Evolutionary conservation across 208 protist genomes (phyloP), one percentile per base, ranked within the genome.

Genomic region (Trypanosoma vivax): DNA sequence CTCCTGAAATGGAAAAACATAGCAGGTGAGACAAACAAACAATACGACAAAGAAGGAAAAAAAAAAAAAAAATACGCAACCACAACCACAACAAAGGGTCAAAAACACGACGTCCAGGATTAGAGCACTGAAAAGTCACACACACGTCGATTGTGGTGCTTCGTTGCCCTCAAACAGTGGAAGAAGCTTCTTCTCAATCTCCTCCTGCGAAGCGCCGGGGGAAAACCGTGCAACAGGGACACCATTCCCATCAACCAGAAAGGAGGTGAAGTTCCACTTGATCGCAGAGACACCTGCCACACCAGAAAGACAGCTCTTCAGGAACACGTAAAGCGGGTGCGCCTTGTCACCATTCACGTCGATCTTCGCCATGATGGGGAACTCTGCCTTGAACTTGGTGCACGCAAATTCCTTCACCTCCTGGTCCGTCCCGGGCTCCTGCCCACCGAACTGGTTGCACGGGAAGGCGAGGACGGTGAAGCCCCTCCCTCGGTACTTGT

Each of bases 181-280:
- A 45, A 75, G 2, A 28, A 90, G 57, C 38, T 79, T 58, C 66
- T 82, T 73, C 52, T 83, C 83, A 47, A 90, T 86, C 35, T 80
- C 66, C 0, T 60, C 40, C 10, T 50, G 39, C 11, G 37, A 70
- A 5, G 78, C 62, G 14, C 83, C 83, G 23, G 83, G 83, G 0
- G 83, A 76, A 55, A 76, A 88, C 4, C 88, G 83, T 47, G 60
- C 45, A 57, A 89, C 75, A 10, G 79, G 66, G 14, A 76, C 48
- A 30, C 88, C 88, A 45, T 92, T 65, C 31, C 63, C 50, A 54
- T 92, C 74, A 49, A 88, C 60, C 29, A 96, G 67, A 56, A 97
- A 97, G 9, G 87, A 93, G 2, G 90, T 94, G 68, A 96, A 97
- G 69, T 97, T 97, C 90, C 91, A 96, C 69, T 93, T 96, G 50